Evolutionary conservation across 2,329 filamentous ascomycete species (phyloP).

Genomic region (Knufia petricola): DNA sequence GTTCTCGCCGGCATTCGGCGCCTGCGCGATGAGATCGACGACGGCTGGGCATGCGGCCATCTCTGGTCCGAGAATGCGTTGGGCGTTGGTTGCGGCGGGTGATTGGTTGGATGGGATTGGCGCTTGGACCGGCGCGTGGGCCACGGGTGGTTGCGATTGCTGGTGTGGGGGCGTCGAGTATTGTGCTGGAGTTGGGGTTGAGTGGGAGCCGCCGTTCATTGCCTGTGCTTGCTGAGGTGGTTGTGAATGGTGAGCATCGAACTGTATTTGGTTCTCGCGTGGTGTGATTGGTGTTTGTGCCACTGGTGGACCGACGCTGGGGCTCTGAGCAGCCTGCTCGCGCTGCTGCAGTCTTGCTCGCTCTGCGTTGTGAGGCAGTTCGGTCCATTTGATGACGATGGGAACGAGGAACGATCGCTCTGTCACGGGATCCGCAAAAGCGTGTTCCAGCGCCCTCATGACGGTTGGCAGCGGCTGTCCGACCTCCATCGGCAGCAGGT

Average conservation of each 20-base stretch:
- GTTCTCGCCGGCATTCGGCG: conserved; percentile 55
- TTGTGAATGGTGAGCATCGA: conserved; percentile 22
- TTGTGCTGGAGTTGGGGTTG: conserved; percentile 9
- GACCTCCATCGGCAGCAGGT: conserved; percentile 74
- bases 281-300: conserved; percentile 27
- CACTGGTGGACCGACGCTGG: conserved; percentile 10
- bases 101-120: conserved; percentile 15
- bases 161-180: conserved; percentile 26
- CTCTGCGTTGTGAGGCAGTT: conserved; percentile 27
- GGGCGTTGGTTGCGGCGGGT: conserved; percentile 31
- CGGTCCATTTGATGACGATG: conserved; percentile 65
- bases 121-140: conserved; percentile 14
- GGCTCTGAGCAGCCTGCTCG: conserved; percentile 11
- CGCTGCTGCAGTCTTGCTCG: conserved; percentile 24
- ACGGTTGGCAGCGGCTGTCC: conserved; percentile 71
- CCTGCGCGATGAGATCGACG: conserved; percentile 59
- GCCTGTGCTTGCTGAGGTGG: not conserved
- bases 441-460: conserved; percentile 77
- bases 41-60: conserved; percentile 57
- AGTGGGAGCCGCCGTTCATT: not conserved
- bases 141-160: conserved; percentile 20
- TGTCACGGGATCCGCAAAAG: conserved; percentile 61
- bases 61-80: conserved; percentile 51
- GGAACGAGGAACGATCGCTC: conserved; percentile 74
- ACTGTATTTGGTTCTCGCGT: conserved; percentile 31